Conservation (phyloP, 1,284 basidiomycete species). For the Sanghuangporus sanghuang region DNA sequence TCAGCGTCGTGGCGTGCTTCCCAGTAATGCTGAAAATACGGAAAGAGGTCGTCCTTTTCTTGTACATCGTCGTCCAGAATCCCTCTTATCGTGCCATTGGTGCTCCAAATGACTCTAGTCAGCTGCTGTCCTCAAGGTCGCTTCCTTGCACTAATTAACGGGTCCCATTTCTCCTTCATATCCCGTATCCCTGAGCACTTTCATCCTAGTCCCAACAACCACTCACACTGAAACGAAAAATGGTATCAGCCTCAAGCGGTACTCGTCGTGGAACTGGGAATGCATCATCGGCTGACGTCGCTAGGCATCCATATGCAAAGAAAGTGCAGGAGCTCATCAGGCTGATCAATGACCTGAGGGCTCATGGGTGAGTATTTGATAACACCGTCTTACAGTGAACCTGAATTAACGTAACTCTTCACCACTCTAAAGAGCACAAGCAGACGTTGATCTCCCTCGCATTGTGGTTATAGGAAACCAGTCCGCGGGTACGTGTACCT, state of each 20-base stretch:
- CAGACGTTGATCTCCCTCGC: conserved; percentile 32
- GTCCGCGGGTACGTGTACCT: conserved; percentile 31
- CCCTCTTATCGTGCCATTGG: no score
- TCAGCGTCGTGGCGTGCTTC: no score
- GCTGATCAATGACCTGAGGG: conserved; percentile 24
- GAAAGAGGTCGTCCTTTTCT: no score
- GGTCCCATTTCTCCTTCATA: neutral
- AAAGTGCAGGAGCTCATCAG: conserved; percentile 20
- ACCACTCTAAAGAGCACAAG: conserved; percentile 26
- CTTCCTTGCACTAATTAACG: neutral
- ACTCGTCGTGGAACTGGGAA: neutral
- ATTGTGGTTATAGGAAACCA: conserved; percentile 38
- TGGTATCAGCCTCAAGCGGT: neutral
- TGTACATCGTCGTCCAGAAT: no score
- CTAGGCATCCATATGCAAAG: conserved; percentile 4
- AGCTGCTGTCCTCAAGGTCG: neutral
- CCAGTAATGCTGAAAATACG: no score
- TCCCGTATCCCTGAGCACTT: no score
- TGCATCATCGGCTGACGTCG: neutral
- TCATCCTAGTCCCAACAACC: no score
- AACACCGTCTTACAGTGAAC: neutral
- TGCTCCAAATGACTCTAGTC: no score
- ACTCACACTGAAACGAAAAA: no score
- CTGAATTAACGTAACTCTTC: neutral
- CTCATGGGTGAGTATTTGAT: conserved; percentile 22